These are phyloP conservation scores for Flueggea neowawraea DNA, from an alignment of 441 rosid species.

Conservation along the genomic window DNA sequence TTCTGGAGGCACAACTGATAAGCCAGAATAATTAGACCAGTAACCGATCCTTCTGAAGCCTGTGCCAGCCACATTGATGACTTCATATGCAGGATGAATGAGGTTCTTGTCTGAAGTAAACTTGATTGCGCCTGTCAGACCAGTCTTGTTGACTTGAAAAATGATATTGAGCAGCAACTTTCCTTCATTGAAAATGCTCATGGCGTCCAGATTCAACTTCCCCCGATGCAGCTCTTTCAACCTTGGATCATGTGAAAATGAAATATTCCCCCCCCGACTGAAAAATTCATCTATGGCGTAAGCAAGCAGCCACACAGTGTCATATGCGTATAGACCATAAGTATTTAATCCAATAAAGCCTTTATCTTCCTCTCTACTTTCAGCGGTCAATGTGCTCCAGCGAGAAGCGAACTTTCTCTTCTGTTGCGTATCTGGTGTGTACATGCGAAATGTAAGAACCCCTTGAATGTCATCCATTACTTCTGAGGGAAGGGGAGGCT, in stretches of 20 bases:
- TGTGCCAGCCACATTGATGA: constrained; percentile 72
- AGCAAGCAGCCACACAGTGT: constrained; percentile 88
- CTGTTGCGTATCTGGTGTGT: constrained; percentile 55
- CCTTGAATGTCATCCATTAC: constrained; percentile 58
- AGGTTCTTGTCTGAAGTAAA: constrained; percentile 55
- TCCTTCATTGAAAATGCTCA: constrained; percentile 71
- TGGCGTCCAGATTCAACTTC: constrained; percentile 62
- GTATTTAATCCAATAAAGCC: constrained; percentile 50
- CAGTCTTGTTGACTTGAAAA: constrained; percentile 47
- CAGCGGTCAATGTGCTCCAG: constrained; percentile 65
- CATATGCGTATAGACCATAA: constrained; percentile 78
- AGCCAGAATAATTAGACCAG: constrained; percentile 69
- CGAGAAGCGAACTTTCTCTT: constrained; percentile 56
- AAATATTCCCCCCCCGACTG: constrained; percentile 59
- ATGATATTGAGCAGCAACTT: constrained; percentile 52
- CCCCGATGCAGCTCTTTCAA: constrained; percentile 33
- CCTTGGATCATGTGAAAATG: constrained; percentile 55
- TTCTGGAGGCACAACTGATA: constrained; percentile 53
- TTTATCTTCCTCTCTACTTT: constrained; percentile 1
- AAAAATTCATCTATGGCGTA: constrained; percentile 61
- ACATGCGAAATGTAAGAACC: constrained; percentile 56
- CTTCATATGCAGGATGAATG: constrained; percentile 64
- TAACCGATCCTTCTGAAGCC: constrained; percentile 68
- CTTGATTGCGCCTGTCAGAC: constrained; percentile 61
- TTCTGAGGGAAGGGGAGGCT: constrained; percentile 45